Evolutionary conservation across 148 eudicot genomes (phyloP), one percentile per base, ranked within the genome.

Genomic region (Vaccinium vitisidaea): DNA sequence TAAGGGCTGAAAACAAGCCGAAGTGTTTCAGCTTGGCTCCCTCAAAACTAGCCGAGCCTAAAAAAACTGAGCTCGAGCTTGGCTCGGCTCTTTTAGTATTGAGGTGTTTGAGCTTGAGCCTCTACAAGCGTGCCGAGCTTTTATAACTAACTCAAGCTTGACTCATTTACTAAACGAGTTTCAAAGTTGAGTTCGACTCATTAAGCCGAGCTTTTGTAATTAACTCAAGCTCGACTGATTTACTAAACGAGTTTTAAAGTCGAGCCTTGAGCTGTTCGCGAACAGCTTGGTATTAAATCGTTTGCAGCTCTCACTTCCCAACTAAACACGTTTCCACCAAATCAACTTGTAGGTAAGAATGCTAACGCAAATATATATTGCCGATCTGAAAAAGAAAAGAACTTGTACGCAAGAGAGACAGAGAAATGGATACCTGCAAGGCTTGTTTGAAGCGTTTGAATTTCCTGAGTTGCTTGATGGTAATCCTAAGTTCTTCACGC

Each of bases 401-500:
- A 46, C 52, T 14, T 27, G 46, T 7, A 18, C 19, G 50, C 39
- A 39, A 74, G 49, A 74, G 77, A 39, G 77, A 18, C 11, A 80
- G 49, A 56, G 63, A 55, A 21, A 80, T 27, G 65, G 36, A 59
- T 80, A 90, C 92, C 89, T 90, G 74, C 16, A 90, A 90, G 65
- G 92, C 91, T 27, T 87, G 90, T 7, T 63, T 73, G 82, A 67
- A 89, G 9, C 92, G 88, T 8, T 19, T 82, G 85, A 80, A 90
- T 13, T 83, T 80, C 15, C 87, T 55, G 63, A 90, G 88, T 80
- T 82, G 81, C 56, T 32, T 84, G 80, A 88, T 75, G 73, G 83
- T 63, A 30, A 36, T 46, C 13, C 21, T 30, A 43, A 90, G 84
- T 36, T 84, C 82, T 46, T 27, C 1, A 27, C 18, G 84, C 13